Evolutionary conservation across 106 monocot genomes (phyloP), one percentile per base, ranked within the genome.

Genomic region (Dioscorea alata): DNA sequence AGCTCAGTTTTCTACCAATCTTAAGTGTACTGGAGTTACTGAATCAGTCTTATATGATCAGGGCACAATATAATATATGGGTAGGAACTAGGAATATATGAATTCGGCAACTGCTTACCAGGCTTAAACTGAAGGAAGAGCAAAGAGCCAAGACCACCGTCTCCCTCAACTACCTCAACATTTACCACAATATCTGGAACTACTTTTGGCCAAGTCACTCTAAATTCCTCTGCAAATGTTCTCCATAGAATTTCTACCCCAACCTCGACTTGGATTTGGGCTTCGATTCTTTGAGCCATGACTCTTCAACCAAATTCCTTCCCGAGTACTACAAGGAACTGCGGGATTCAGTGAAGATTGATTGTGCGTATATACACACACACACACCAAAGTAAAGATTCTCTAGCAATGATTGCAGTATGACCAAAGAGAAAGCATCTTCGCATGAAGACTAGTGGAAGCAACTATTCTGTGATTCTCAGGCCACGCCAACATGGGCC

Each of bases 81-180:
- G 6, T 42, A 42, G 42, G 42, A 8, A 42, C 42, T 42, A 42
- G 42, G 42, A 42, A 42, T 42, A 42, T 5, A 42, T 42, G 4
- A 42, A 42, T 42, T 42, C 10, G 42, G 42, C 10, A 18, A 9
- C 4, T 4, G 54, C 54, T 56, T 56, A 56, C 54, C 54, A 56
- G 54, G 54, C 54, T 18, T 19, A 15, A 56, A 56, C 54, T 56
- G 54, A 19, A 56, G 54, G 54, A 56, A 56, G 13, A 56, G 19
- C 54, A 56, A 18, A 18, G 54, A 56, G 15, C 54, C 54, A 56
- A 18, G 19, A 16, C 54, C 54, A 56, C 54, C 54, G 15, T 56
- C 54, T 56, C 54, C 54, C 19, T 56, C 54, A 56, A 56, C n/a
- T 56, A 56, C 15, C 54, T 56, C 54, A 56, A 56, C 54, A 18